A percentile compares a stretch with the other conserved stretches of the same genome.
Evolutionary conservation across 73 alveolate genomes (phyloP).

Genomic region (Breviolum minutum): DNA sequence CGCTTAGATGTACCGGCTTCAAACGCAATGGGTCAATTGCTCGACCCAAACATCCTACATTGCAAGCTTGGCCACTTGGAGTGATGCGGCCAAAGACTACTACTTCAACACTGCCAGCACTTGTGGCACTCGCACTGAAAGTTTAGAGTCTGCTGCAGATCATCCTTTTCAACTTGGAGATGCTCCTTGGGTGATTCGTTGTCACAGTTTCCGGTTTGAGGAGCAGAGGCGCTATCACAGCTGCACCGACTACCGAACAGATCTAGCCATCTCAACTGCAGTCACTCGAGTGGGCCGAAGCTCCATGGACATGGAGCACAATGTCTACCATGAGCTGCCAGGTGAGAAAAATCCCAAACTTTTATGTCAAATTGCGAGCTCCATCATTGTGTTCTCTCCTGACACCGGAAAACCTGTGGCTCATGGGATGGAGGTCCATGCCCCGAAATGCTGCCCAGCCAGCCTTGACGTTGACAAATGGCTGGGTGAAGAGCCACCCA

Average conservation of each 20-base stretch:
- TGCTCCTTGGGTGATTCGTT: slow-evolving; percentile 92
- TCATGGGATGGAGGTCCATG: slow-evolving; percentile 68
- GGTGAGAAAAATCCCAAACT: slow-evolving; percentile 23
- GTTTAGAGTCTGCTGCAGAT: neutral
- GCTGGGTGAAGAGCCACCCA: slow-evolving; percentile 8
- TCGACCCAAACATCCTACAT: slow-evolving; percentile 75
- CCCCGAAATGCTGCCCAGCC: neutral
- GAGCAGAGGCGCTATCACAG: slow-evolving; percentile 85
- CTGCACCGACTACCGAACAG: slow-evolving; percentile 82
- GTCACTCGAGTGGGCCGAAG: slow-evolving; percentile 71
- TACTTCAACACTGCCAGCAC: slow-evolving; percentile 54
- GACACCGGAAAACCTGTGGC: slow-evolving; percentile 76
- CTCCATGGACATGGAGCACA: slow-evolving; percentile 67
- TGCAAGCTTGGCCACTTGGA: slow-evolving; percentile 80
- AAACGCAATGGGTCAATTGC: slow-evolving; percentile 78
- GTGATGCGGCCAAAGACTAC: slow-evolving; percentile 82
- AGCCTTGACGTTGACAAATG: neutral
- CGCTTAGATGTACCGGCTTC: slow-evolving; percentile 74
- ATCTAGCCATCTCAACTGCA: slow-evolving; percentile 29
- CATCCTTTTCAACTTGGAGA: slow-evolving; percentile 89
- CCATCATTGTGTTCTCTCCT: slow-evolving; percentile 63
- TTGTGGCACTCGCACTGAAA: neutral
- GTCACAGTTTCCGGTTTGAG: slow-evolving; percentile 36
- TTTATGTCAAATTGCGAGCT: slow-evolving; percentile 38
- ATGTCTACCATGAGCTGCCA: slow-evolving; percentile 32